Conservation (phyloP, 495 filamentous ascomycete genomes). For the Hypoxylon crocopeplum region DNA sequence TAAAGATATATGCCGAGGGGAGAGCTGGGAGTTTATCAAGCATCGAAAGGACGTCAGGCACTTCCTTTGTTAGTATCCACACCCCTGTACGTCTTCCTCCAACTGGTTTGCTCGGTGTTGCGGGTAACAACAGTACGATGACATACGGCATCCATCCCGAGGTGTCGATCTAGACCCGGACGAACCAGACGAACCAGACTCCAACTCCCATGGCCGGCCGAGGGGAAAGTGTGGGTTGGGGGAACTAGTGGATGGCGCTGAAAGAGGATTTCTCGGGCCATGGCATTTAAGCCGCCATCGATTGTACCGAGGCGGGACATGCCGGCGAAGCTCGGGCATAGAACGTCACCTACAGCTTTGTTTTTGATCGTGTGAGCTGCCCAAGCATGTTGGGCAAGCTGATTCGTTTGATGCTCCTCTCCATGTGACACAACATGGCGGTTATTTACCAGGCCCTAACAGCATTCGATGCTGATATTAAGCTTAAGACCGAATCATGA, state of each 20-base stretch:
- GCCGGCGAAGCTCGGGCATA: constrained; percentile 37
- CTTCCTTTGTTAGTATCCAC: constrained; percentile 15
- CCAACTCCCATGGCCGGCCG: constrained; percentile 23
- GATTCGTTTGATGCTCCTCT: constrained; percentile 18
- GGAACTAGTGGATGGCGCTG: constrained; percentile 1
- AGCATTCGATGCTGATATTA: background rate
- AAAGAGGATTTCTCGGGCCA: constrained; percentile 44
- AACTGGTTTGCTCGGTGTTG: constrained; percentile 31
- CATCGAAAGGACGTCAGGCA: background rate
- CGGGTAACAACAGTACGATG: constrained; percentile 34
- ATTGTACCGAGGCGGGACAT: constrained; percentile 41
- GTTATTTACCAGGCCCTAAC: background rate
- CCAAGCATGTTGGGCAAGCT: background rate
- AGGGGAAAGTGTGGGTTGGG: constrained; percentile 36
- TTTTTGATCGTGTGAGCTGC: constrained; percentile 18
- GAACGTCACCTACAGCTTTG: constrained; percentile 16
- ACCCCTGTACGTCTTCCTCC: constrained; percentile 8
- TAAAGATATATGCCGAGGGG: constrained; percentile 33
- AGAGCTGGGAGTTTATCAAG: constrained; percentile 25
- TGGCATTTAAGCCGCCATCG: constrained; percentile 31
- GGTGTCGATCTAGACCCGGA: constrained; percentile 23
- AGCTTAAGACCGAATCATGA: background rate
- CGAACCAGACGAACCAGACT: background rate
- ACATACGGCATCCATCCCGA: constrained; percentile 36
- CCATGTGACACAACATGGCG: constrained; percentile 14